Evolutionary conservation across 495 filamentous ascomycete species (phyloP).

Genomic region (Podospora comata): DNA sequence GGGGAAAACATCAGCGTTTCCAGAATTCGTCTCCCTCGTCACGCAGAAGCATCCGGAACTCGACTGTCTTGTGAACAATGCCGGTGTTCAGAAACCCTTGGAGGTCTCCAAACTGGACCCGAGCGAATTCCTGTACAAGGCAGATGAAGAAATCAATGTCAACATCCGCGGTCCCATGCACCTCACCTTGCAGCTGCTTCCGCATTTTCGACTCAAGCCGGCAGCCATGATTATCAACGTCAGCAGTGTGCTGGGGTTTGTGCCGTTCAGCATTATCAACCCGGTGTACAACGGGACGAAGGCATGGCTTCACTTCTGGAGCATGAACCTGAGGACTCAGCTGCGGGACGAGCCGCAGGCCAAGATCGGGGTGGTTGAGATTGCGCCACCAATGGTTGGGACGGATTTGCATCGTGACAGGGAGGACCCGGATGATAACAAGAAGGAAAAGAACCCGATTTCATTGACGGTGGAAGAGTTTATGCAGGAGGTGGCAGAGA

Average conservation of each 20-base stretch:
- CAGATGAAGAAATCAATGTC: slow-evolving; percentile 49
- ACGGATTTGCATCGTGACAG: slow-evolving; percentile 51
- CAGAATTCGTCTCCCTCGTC: slow-evolving; percentile 37
- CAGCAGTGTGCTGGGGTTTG: slow-evolving; percentile 44
- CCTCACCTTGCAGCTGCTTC: slow-evolving; percentile 39
- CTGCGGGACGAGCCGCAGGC: slow-evolving; percentile 27
- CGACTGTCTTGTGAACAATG: slow-evolving; percentile 48
- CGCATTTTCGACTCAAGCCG: slow-evolving; percentile 37
- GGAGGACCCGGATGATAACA: slow-evolving; percentile 50
- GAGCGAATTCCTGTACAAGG: slow-evolving; percentile 34
- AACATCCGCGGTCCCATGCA: slow-evolving; percentile 52
- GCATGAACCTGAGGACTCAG: slow-evolving; percentile 46
- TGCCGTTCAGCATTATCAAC: slow-evolving; percentile 44
- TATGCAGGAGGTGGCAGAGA: slow-evolving; percentile 36
- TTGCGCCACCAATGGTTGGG: slow-evolving; percentile 47
- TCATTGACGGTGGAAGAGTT: slow-evolving; percentile 46
- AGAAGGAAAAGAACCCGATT: slow-evolving; percentile 45
- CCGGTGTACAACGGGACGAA: slow-evolving; percentile 51
- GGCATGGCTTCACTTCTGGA: slow-evolving; percentile 49
- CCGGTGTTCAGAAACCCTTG: slow-evolving; percentile 33
- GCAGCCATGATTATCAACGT: slow-evolving; percentile 45
- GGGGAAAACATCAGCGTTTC: slow-evolving; percentile 33
- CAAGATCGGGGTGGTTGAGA: slow-evolving; percentile 43
- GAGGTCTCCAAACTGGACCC: slow-evolving; percentile 27
- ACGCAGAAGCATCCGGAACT: slow-evolving; percentile 43